phyloP scores from a whole-genome alignment of 176 grass and related monocot genomes.

The Bromus sterilis region DNA sequence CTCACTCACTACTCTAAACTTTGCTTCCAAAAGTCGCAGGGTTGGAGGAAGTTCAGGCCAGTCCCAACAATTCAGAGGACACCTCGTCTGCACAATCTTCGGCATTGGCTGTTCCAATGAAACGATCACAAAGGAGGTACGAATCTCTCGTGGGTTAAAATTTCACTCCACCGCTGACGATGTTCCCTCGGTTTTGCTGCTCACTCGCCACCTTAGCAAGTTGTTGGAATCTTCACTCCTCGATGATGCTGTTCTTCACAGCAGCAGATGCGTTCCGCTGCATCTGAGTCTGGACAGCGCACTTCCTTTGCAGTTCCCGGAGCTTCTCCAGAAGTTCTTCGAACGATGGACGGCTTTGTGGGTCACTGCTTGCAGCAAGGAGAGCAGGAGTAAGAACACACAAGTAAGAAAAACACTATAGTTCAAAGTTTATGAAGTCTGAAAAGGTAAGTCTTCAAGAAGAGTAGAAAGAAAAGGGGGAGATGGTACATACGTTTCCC shows the following conservation, averaged over 20 bases:
- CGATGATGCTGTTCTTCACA: conserved; percentile 31
- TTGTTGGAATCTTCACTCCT: conserved; percentile 31
- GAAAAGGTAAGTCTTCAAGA: background rate
- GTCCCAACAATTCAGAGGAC: background rate
- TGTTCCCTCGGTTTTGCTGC: background rate
- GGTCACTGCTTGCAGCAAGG: conserved; percentile 46
- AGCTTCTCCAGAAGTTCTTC: conserved; percentile 76
- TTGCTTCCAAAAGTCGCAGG: conserved; percentile 3
- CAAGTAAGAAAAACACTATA: background rate
- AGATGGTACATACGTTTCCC: conserved; percentile 56
- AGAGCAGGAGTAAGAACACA: background rate
- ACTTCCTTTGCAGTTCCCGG: conserved; percentile 59
- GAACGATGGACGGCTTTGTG: conserved; percentile 61
- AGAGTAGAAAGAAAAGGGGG: background rate
- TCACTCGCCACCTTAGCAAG: background rate
- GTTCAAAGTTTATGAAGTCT: background rate
- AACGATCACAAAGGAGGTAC: conserved; percentile 6
- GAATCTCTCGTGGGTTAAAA: background rate
- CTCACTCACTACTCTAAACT: conserved; percentile 26
- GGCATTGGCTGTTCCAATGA: conserved; percentile 8
- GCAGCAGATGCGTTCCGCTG: conserved; percentile 40
- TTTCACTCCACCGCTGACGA: background rate
- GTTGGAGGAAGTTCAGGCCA: background rate
- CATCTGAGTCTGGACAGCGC: conserved; percentile 37
- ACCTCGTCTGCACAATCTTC: conserved; percentile 25